These are phyloP conservation scores for Phragmites australis DNA, from an alignment of 176 grass and related monocot genomes.

Conservation along the genomic window DNA sequence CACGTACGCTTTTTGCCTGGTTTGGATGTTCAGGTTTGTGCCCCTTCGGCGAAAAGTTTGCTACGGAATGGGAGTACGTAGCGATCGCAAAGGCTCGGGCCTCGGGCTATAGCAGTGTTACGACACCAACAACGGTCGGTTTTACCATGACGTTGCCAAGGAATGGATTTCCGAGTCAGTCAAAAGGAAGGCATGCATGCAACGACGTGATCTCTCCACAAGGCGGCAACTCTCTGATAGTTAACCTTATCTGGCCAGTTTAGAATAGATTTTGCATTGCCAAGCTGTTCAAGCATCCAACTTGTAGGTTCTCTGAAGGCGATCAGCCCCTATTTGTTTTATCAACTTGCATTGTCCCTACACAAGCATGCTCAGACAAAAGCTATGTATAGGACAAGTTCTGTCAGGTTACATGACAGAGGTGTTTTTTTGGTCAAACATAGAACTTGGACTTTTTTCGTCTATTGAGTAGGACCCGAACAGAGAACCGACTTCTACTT, in stretches of 20 bases:
- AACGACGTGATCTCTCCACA: not conserved
- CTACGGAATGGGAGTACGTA: not conserved
- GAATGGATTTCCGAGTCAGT: constrained; percentile 24
- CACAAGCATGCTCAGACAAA: not conserved
- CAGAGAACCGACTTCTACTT: not conserved
- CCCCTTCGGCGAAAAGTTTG: not conserved
- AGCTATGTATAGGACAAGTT: too few species aligned
- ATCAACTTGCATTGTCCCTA: not conserved
- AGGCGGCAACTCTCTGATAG: constrained; percentile 17
- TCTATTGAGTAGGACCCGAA: not conserved
- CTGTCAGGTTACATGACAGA: not conserved
- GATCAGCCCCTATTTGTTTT: not conserved
- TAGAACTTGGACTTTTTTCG: not conserved
- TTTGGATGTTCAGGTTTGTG: too few species aligned
- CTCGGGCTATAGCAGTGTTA: constrained; percentile 11
- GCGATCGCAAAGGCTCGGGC: constrained; percentile 1
- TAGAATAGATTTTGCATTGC: not conserved
- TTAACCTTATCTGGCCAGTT: constrained; percentile 30
- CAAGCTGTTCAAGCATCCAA: not conserved
- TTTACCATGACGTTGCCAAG: constrained; percentile 10
- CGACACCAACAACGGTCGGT: constrained; percentile 22
- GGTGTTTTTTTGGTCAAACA: not conserved
- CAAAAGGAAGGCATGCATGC: not conserved
- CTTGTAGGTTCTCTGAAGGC: constrained; percentile 6
- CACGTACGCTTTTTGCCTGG: not conserved